These are phyloP conservation scores for Lagenidium giganteum DNA, from an alignment of 352 stramenopile genomes.

Conservation along the genomic window DNA sequence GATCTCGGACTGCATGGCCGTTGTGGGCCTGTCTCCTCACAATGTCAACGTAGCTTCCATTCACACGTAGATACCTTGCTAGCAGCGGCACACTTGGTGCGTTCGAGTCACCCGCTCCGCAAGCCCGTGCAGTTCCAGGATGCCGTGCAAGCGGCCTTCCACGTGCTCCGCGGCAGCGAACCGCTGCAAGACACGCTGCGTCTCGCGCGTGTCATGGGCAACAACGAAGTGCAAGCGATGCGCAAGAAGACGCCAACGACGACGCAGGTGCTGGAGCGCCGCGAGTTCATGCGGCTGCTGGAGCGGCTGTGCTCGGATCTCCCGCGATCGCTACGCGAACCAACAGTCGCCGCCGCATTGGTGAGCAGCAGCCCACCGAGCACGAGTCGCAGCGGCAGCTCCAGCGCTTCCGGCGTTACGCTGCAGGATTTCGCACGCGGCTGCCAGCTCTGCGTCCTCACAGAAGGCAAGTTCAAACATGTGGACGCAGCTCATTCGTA, in stretches of 20 bases:
- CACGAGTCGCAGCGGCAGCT: too few relatives aligned
- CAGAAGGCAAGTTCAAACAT: conserved; percentile 11
- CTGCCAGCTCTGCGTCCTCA: conserved; percentile 3
- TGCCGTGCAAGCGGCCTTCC: conserved; percentile 2
- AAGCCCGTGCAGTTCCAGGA: not conserved
- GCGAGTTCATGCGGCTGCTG: not conserved
- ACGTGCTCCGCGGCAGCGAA: not conserved
- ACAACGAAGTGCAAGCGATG: too few relatives aligned
- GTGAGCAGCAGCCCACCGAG: too few relatives aligned
- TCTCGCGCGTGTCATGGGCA: not conserved
- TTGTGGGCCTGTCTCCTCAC: not conserved
- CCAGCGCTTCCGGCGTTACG: not conserved
- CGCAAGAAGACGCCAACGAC: too few relatives aligned
- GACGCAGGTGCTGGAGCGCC: not conserved
- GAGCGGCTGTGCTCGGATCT: not conserved
- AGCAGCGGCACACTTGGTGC: not conserved
- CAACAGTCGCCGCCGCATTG: too few relatives aligned
- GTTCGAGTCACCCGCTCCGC: not conserved
- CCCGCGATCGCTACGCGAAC: too few relatives aligned
- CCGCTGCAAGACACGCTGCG: not conserved
- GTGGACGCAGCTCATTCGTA: not conserved
- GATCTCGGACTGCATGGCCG: too few relatives aligned
- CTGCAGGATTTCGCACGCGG: conserved; percentile 9
- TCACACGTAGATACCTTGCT: not conserved
- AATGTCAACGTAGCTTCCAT: not conserved